These are phyloP conservation scores for Tricholoma bakamatsutake DNA, from an alignment of 768 basidiomycete genomes.

Conservation along the genomic window DNA sequence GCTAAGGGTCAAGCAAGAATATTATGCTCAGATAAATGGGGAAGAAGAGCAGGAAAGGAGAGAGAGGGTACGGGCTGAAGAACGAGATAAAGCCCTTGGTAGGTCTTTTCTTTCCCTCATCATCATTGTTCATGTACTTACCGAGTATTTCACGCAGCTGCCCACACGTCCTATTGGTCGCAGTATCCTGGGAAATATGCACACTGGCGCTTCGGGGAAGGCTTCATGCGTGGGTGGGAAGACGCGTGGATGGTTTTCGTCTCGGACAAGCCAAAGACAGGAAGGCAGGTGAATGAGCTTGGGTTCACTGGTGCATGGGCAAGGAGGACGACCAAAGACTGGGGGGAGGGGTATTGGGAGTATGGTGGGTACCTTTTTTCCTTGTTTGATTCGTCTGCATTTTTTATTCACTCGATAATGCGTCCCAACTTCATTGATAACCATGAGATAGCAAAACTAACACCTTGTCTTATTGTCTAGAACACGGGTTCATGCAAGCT, in stretches of 20 bases:
- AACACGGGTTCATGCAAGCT: conserved; percentile 62
- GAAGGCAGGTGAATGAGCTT: conserved; percentile 40
- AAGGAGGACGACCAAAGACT: conserved; percentile 36
- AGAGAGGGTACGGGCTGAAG: conserved; percentile 19
- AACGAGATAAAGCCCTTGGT: conserved; percentile 29
- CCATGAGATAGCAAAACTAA: not conserved
- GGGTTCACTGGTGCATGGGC: conserved; percentile 65
- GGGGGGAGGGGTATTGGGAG: conserved; percentile 56
- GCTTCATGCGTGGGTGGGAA: conserved; percentile 68
- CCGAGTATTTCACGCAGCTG: conserved; percentile 18
- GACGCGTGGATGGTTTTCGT: conserved; percentile 56
- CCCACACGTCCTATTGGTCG: conserved; percentile 37
- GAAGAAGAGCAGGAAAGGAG: conserved; percentile 15
- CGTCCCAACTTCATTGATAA: not conserved
- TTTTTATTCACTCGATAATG: not conserved
- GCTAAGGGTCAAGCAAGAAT: conserved; percentile 23
- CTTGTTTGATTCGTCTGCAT: not conserved
- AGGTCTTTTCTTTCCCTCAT: conserved; percentile 9
- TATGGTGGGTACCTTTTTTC: conserved; percentile 37
- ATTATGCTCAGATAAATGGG: not conserved
- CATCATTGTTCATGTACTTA: not conserved
- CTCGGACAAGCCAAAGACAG: conserved; percentile 12
- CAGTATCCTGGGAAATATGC: conserved; percentile 53
- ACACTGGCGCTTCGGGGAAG: conserved; percentile 62
- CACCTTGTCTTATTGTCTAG: conserved; percentile 18